Conservation (phyloP, 2,329 filamentous ascomycete species). For the Alternaria novae-zelandiae region DNA sequence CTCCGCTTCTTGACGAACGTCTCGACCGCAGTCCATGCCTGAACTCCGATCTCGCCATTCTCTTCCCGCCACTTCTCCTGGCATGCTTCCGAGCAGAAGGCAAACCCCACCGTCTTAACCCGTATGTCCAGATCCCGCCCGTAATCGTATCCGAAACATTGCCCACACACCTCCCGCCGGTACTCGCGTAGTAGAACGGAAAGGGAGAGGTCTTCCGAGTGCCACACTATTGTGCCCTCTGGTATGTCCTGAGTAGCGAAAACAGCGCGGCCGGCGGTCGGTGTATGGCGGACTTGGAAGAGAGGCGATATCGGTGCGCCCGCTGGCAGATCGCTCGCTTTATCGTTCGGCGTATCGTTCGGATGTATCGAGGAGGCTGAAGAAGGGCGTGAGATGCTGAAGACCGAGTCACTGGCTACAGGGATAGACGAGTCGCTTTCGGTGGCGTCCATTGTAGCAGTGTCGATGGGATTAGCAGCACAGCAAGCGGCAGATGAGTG, state of each 20-base stretch:
- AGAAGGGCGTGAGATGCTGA: slow-evolving; percentile 21
- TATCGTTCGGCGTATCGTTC: slow-evolving; percentile 5
- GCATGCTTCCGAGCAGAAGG: slow-evolving; percentile 52
- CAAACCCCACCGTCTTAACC: slow-evolving; percentile 49
- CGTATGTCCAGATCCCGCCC: slow-evolving; percentile 51
- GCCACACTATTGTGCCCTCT: slow-evolving; percentile 45
- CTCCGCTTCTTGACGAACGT: slow-evolving; percentile 36
- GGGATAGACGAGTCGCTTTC: slow-evolving; percentile 15
- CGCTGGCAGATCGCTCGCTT: slow-evolving; percentile 17
- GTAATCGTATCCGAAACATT: slow-evolving; percentile 55
- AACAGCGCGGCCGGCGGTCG: slow-evolving; percentile 53
- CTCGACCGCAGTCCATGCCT: slow-evolving; percentile 46
- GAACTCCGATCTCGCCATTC: slow-evolving; percentile 34
- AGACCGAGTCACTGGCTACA: slow-evolving; percentile 14
- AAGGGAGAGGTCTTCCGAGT: slow-evolving; percentile 47
- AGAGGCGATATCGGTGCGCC: slow-evolving; percentile 35
- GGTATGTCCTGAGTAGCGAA: slow-evolving; percentile 49
- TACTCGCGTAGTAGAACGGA: slow-evolving; percentile 55
- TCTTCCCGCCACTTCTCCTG: slow-evolving; percentile 43
- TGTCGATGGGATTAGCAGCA: slow-evolving; percentile 7
- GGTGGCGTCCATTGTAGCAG: slow-evolving; percentile 11
- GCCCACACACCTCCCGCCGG: slow-evolving; percentile 56
- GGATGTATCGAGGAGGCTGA: slow-evolving; percentile 20
- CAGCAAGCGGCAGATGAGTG: slow-evolving; percentile 1
- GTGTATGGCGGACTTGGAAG: slow-evolving; percentile 51